Base-by-base conservation (phyloP, 345 rosid species). In the Abelmoschus esculentus region DNA sequence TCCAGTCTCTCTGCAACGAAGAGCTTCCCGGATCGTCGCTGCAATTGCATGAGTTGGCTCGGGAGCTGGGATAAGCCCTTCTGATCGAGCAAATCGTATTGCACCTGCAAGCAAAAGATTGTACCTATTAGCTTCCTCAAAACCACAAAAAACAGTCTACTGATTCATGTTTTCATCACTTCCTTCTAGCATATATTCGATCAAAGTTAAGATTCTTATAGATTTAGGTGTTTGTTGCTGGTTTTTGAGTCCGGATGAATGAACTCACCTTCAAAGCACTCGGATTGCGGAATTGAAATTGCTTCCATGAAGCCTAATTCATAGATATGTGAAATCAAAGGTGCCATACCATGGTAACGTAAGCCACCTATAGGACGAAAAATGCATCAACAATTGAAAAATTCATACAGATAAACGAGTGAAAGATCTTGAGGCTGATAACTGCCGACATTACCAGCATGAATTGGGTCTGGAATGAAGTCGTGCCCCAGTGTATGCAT, bases 401-500 rank as follows among this genome's bases (percentile, higher is more conserved):
- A 66, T 28, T n/a, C 12, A 42, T n/a, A 76, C 14, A 29, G 47
- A 47, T n/a, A 71, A 71, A 68, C 60, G 19, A 36, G 11, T 17
- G 40, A 4, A 32, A 67, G 22, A 26, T 29, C 47, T 44, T 2
- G 17, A 57, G 66, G 54, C 28, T 53, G 68, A 67, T 17, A 69
- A 60, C 1, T 12, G 31, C 13, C 1, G 17, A 50, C 18, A 49
- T 72, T 83, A 93, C 97, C 98, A 0, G 97, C 88, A 61, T 93
- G 98, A 74, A 93, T 93, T n/a, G 97, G 97, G 72, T 93, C 97
- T 4, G 97, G 98, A 74, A 93, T 86, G 80, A 93, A 93, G 79
- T 89, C 96, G 40, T 93, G 98, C 28, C 98, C 98, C 19, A 93
- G 86, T 47, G 98, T 93, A 73, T 93, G 98, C 98, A 93, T 91